phyloP scores from a whole-genome alignment of 305 asterid genomes.

The Fraxinus baroniana region DNA sequence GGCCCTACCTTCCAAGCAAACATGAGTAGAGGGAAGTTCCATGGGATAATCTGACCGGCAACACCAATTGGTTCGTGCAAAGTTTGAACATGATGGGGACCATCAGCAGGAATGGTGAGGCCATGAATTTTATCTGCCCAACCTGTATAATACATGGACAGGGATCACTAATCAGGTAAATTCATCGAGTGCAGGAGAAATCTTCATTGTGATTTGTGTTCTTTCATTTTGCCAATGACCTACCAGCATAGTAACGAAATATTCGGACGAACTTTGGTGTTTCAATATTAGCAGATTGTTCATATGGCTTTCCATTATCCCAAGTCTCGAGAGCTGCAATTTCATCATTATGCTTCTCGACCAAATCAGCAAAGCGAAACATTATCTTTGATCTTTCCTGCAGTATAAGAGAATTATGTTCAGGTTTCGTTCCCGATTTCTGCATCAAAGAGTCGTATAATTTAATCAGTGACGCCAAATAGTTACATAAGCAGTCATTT shows the following conservation, averaged over 20 bases:
- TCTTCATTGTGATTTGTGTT: background rate
- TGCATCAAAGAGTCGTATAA: conserved; percentile 1
- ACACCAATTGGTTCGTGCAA: conserved; percentile 97
- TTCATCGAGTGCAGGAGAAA: background rate
- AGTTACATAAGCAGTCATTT: conserved; percentile 84
- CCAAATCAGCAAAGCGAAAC: conserved; percentile 80
- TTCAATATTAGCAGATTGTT: conserved; percentile 72
- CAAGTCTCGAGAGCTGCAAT: conserved; percentile 91
- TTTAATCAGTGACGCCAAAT: conserved; percentile 3
- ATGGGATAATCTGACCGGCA: conserved; percentile 91
- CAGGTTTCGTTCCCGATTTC: background rate
- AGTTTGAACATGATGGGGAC: conserved; percentile 85
- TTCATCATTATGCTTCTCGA: conserved; percentile 86
- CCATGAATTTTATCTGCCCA: conserved; percentile 99
- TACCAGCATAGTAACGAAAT: conserved; percentile 92
- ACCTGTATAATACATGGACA: conserved; percentile 47
- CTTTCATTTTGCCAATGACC: conserved; percentile 24
- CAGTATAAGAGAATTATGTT: conserved; percentile 22
- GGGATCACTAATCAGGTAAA: background rate
- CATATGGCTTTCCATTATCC: conserved; percentile 87
- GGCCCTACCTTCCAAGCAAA: conserved; percentile 95
- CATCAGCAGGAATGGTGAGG: conserved; percentile 84
- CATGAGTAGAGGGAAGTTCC: conserved; percentile 96
- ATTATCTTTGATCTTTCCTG: conserved; percentile 87
- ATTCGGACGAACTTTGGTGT: conserved; percentile 79